Conservation (phyloP, 352 stramenopile species). For the Pythium dissotocum region DNA sequence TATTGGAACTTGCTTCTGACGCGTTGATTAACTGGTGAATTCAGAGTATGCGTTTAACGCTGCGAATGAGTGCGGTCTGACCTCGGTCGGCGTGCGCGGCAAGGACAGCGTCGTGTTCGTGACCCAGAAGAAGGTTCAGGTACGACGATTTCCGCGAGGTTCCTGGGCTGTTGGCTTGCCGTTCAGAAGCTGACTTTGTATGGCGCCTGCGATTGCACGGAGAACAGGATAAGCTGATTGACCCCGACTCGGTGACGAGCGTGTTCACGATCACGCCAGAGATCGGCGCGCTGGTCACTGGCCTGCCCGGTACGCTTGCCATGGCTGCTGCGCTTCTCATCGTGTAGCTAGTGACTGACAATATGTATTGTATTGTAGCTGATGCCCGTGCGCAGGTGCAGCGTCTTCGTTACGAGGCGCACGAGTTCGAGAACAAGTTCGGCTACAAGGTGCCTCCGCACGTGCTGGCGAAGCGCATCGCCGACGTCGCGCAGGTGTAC, state of each 20-base stretch:
- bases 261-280: conserved; percentile 96
- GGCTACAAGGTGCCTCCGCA: conserved; percentile 95
- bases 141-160: conserved; percentile 22
- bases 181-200: not conserved
- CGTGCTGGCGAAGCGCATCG: conserved; percentile 96
- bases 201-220: not conserved
- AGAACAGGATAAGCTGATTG: conserved; percentile 91
- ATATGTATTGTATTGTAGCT: conserved; percentile 37
- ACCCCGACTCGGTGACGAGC: conserved; percentile 95
- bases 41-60: conserved; percentile 99
- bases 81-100: conserved; percentile 95
- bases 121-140: conserved; percentile 99
- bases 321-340: not conserved
- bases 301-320: conserved; percentile 65
- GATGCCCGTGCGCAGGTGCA: conserved; percentile 93
- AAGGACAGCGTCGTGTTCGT: conserved; percentile 94
- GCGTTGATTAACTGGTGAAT: not conserved
- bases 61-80: conserved; percentile 93
- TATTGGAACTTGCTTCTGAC: not conserved
- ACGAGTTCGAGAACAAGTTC: conserved; percentile 97
- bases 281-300: conserved; percentile 96
- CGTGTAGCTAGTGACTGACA: not conserved
- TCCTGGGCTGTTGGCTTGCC: not conserved
- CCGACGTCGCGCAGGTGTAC: conserved; percentile 96
- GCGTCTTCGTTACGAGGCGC: conserved; percentile 95